Percentiles rank a stretch among this genome's conserved stretches.
phyloP scores from a whole-genome alignment of 2,329 filamentous ascomycete species.

The Tolypocladium capitatum region DNA sequence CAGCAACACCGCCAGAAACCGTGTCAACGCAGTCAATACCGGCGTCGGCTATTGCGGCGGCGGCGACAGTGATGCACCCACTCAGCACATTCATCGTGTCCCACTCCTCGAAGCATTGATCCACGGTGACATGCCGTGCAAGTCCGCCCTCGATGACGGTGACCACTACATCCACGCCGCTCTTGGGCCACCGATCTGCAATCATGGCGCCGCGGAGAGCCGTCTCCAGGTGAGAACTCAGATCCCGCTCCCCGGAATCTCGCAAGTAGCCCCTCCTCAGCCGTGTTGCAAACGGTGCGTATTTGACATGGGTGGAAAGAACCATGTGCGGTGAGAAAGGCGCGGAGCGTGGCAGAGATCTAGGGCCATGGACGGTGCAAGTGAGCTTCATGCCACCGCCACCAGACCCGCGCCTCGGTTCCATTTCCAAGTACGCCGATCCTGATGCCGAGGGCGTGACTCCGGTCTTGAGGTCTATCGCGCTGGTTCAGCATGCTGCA shows the following conservation, averaged over 20 bases:
- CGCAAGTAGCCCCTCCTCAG: slow-evolving; percentile 74
- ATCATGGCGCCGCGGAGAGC: slow-evolving; percentile 82
- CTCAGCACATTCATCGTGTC: slow-evolving; percentile 85
- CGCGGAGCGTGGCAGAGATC: slow-evolving; percentile 77
- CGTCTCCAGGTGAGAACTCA: slow-evolving; percentile 83
- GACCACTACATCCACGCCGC: slow-evolving; percentile 86
- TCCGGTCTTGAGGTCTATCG: slow-evolving; percentile 72
- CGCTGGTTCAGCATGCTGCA: background rate
- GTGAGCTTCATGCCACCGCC: slow-evolving; percentile 73
- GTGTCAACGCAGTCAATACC: slow-evolving; percentile 93
- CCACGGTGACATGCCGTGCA: slow-evolving; percentile 41
- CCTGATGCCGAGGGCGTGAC: slow-evolving; percentile 88
- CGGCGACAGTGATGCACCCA: slow-evolving; percentile 85
- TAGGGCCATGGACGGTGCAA: slow-evolving; percentile 86
- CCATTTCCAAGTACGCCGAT: slow-evolving; percentile 71
- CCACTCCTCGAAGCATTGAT: slow-evolving; percentile 53
- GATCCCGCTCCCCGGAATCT: slow-evolving; percentile 74
- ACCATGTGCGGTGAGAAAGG: slow-evolving; percentile 89
- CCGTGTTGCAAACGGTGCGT: slow-evolving; percentile 82
- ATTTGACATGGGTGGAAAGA: slow-evolving; percentile 88
- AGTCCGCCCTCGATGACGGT: slow-evolving; percentile 91
- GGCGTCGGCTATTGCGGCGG: slow-evolving; percentile 84
- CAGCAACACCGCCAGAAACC: slow-evolving; percentile 79
- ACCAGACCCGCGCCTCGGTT: slow-evolving; percentile 30
- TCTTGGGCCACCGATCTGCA: slow-evolving; percentile 96